A percentile compares a stretch with the other conserved stretches of the same genome.
phyloP scores from a whole-genome alignment of 495 filamentous ascomycete species.

The Penicillium chermesinum region DNA sequence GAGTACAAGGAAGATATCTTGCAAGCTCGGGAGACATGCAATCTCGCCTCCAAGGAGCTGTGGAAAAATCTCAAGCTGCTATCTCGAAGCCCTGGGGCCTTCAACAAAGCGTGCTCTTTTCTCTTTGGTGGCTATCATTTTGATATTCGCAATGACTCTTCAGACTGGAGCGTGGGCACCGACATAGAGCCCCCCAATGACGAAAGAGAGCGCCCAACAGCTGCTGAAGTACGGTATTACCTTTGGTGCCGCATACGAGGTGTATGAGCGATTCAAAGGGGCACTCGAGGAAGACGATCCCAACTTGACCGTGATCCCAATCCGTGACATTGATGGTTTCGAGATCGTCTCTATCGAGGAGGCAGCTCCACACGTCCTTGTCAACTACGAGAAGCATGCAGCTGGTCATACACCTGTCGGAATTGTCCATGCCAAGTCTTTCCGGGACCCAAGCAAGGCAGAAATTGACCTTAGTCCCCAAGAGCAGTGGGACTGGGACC shows the following conservation, averaged over 20 bases:
- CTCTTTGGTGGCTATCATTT: slow-evolving; percentile 51
- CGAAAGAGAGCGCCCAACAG: slow-evolving; percentile 28
- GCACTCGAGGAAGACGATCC: slow-evolving; percentile 11
- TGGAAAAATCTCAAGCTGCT: slow-evolving; percentile 48
- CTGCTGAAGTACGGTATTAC: slow-evolving; percentile 42
- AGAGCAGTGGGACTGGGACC: slow-evolving; percentile 29
- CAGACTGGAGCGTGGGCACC: background rate
- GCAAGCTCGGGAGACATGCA: slow-evolving; percentile 62
- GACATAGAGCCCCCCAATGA: background rate
- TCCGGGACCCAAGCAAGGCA: slow-evolving; percentile 33
- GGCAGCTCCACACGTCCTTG: slow-evolving; percentile 30
- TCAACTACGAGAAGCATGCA: slow-evolving; percentile 40
- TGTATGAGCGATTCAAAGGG: slow-evolving; percentile 24
- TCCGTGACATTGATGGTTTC: slow-evolving; percentile 48
- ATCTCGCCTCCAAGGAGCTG: slow-evolving; percentile 61
- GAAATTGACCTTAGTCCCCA: slow-evolving; percentile 40
- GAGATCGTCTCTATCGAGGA: slow-evolving; percentile 49
- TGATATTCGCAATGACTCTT: background rate
- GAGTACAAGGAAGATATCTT: slow-evolving; percentile 57
- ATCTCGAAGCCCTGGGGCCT: slow-evolving; percentile 58
- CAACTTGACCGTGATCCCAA: slow-evolving; percentile 26
- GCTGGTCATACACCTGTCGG: slow-evolving; percentile 41
- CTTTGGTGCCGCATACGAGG: slow-evolving; percentile 35
- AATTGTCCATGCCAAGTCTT: slow-evolving; percentile 38
- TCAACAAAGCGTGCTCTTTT: slow-evolving; percentile 64